These are phyloP conservation scores for Scleroderma bovista DNA, from an alignment of 768 basidiomycete species.

Conservation along the genomic window DNA sequence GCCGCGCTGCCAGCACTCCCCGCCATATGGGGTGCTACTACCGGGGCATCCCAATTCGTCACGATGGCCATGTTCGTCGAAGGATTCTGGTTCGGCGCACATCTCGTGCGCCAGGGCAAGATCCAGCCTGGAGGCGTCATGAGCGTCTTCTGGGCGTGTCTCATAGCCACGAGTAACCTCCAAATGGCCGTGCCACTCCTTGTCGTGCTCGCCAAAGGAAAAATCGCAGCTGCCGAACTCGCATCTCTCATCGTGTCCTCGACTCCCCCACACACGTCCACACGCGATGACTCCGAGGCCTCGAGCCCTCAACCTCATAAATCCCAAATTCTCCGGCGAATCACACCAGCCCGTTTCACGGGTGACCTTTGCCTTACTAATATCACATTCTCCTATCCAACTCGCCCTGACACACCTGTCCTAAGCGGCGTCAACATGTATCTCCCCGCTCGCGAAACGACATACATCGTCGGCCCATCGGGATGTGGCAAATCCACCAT, in stretches of 20 bases:
- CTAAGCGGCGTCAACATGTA: slow-evolving; percentile 58
- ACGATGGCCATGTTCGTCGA: slow-evolving; percentile 93
- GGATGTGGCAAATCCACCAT: slow-evolving; percentile 77
- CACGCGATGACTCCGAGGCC: not conserved
- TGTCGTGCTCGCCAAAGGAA: slow-evolving; percentile 63
- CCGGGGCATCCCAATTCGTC: slow-evolving; percentile 70
- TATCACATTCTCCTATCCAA: slow-evolving; percentile 69
- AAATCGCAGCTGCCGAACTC: slow-evolving; percentile 34
- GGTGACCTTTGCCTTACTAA: slow-evolving; percentile 65
- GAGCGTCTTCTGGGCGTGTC: slow-evolving; percentile 97
- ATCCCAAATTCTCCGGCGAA: slow-evolving; percentile 46
- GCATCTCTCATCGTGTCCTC: slow-evolving; percentile 11
- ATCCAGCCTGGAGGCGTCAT: slow-evolving; percentile 74
- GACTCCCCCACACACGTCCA: slow-evolving; percentile 31
- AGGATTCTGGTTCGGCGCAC: slow-evolving; percentile 93
- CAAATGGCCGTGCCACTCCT: slow-evolving; percentile 84
- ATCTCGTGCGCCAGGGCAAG: slow-evolving; percentile 76
- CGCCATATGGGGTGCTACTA: slow-evolving; percentile 70
- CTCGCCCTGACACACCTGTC: slow-evolving; percentile 56
- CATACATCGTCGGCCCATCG: slow-evolving; percentile 75
- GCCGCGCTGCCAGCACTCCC: slow-evolving; percentile 49
- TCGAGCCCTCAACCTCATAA: slow-evolving; percentile 3
- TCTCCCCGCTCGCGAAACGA: slow-evolving; percentile 66
- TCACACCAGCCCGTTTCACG: slow-evolving; percentile 54
- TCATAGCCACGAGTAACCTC: slow-evolving; percentile 83